These are phyloP conservation scores for Acacia crassicarpa DNA, from an alignment of 306 rosid genomes.

Conservation along the genomic window DNA sequence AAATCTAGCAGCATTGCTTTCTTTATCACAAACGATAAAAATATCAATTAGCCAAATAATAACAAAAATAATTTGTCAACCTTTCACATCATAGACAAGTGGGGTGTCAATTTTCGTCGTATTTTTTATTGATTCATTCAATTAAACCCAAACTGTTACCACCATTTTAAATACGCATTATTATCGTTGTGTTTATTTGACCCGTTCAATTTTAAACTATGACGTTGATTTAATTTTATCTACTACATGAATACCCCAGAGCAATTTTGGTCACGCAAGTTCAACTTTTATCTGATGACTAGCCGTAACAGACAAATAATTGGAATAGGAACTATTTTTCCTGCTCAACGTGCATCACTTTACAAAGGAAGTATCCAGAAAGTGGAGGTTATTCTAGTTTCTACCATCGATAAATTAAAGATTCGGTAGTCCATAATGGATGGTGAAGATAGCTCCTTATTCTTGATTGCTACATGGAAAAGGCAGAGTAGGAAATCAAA, in stretches of 20 bases:
- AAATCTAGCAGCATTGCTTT: background rate
- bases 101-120: background rate
- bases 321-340: background rate
- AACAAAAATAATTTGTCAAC: background rate
- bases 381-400: background rate
- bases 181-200: background rate
- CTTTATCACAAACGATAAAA: background rate
- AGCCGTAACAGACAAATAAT: background rate
- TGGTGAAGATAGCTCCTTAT: background rate
- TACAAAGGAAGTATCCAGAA: too few relatives aligned
- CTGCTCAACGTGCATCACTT: background rate
- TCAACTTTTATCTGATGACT: background rate
- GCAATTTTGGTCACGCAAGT: background rate
- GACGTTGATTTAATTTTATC: background rate
- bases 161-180: background rate
- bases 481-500: background rate
- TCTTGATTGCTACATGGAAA: background rate
- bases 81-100: background rate
- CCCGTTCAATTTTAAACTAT: background rate
- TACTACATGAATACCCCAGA: background rate
- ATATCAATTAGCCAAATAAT: background rate
- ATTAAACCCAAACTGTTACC: background rate
- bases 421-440: background rate
- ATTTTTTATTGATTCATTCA: background rate
- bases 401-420: background rate